Evolutionary conservation across 306 rosid genomes (phyloP), one percentile per base, ranked within the genome.

Genomic region (Arachis hypogaea): DNA sequence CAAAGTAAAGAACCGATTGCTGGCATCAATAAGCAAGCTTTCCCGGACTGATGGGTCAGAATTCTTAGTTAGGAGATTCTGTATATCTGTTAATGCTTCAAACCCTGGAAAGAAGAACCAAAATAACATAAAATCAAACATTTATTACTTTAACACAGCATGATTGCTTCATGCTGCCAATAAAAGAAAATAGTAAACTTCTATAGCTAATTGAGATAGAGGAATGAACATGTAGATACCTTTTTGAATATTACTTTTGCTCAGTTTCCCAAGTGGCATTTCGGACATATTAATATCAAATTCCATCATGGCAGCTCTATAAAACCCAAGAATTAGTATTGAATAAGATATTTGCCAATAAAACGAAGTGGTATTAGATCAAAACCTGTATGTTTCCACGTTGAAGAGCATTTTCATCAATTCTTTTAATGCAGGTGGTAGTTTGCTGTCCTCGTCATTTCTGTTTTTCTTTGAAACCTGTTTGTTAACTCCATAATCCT

Each of bases 281-380:
- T 94, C 97, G 1, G 97, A 80, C 98, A 94, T 81, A 82, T 94
- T 94, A 73, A 94, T 94, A 86, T 94, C 97, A 77, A 91, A 94
- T 76, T 94, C 98, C 97, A 94, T 84, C 98, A 94, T 91, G 67
- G 97, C 98, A 77, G 96, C 88, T 84, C 98, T 94, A 91, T 80
- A 81, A 83, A 75, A 79, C 54, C 65, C 69, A 74, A 68, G 50
- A 71, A n/a, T 86, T 71, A 89, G 88, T 73, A 56, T 75, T 77
- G 36, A 49, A 69, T 62, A 66, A 74, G 5, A 68, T 45, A 62
- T n/a, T 71, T 75, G 18, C 61, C 28, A 72, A 75, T 63, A 52
- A 41, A 36, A 68, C 66, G 67, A 54, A 42, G 63, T 41, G 46
- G 46, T 68, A 42, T 66, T 72, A 67, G 44, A 61, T 50, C 65